Evolutionary conservation across 2,329 filamentous ascomycete species (phyloP).

Genomic region (Leptoxyphium fumago): DNA sequence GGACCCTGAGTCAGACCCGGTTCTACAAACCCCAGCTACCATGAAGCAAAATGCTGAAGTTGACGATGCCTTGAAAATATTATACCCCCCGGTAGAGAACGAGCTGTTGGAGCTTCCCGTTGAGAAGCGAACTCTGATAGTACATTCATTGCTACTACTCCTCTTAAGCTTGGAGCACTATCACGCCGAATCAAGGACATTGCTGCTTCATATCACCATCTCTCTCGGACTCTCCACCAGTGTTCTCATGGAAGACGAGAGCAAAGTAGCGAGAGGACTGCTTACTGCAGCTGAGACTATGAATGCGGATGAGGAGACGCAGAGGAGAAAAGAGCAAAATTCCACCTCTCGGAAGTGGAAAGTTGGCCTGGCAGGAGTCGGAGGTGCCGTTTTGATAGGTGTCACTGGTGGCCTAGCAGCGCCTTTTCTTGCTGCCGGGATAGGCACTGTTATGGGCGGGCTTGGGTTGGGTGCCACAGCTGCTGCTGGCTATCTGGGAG

Average conservation of each 20-base stretch:
- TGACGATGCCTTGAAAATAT: slow-evolving; percentile 13
- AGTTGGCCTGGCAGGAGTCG: slow-evolving; percentile 75
- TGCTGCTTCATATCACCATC: slow-evolving; percentile 21
- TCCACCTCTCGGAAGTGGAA: slow-evolving; percentile 57
- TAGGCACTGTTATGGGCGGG: slow-evolving; percentile 67
- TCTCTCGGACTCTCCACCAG: slow-evolving; percentile 19
- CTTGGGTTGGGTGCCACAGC: slow-evolving; percentile 58
- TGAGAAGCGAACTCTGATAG: slow-evolving; percentile 20
- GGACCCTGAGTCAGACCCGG: slow-evolving; percentile 4
- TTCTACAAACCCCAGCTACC: slow-evolving; percentile 9
- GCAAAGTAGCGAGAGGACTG: slow-evolving; percentile 58
- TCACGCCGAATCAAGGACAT: slow-evolving; percentile 21
- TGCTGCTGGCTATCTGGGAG: slow-evolving; percentile 64
- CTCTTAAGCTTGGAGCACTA: slow-evolving; percentile 26
- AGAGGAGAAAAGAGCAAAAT: slow-evolving; percentile 54
- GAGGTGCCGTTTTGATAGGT: slow-evolving; percentile 74
- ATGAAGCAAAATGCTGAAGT: slow-evolving; percentile 13
- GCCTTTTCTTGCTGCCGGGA: slow-evolving; percentile 60
- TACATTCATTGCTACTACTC: slow-evolving; percentile 23
- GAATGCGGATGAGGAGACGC: slow-evolving; percentile 61
- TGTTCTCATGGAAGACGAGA: slow-evolving; percentile 32
- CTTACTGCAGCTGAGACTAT: slow-evolving; percentile 63
- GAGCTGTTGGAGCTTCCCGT: slow-evolving; percentile 21
- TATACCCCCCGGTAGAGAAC: slow-evolving; percentile 25
- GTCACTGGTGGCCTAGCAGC: slow-evolving; percentile 67